phyloP scores from a whole-genome alignment of 2,329 filamentous ascomycete species.

The Chaetomiaceae sp. region DNA sequence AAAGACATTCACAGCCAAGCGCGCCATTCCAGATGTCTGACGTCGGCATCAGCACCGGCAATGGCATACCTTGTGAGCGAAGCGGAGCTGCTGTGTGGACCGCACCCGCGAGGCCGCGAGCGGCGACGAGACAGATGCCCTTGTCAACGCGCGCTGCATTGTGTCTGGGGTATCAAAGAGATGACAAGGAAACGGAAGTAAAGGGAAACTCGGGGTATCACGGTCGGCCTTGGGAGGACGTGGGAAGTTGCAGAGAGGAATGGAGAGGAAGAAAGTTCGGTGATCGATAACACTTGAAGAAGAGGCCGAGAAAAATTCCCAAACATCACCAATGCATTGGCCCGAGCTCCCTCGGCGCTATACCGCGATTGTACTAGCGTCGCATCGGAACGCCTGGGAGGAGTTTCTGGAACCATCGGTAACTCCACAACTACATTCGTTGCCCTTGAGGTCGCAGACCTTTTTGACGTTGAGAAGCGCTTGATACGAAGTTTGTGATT shows the following conservation, averaged over 20 bases:
- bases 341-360: slow-evolving; percentile 26
- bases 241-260: slow-evolving; percentile 11
- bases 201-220: slow-evolving; percentile 27
- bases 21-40: neutral
- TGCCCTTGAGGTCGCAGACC: neutral
- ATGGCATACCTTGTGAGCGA: slow-evolving; percentile 84
- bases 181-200: slow-evolving; percentile 25
- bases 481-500: too few species aligned
- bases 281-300: slow-evolving; percentile 11
- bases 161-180: slow-evolving; percentile 29
- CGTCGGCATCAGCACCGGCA: neutral
- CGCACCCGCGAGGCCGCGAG: slow-evolving; percentile 63
- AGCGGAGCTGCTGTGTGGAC: slow-evolving; percentile 82
- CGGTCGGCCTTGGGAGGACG: slow-evolving; percentile 9
- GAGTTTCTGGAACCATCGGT: slow-evolving; percentile 29
- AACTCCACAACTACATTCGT: slow-evolving; percentile 12
- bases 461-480: too few species aligned
- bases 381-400: slow-evolving; percentile 8
- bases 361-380: slow-evolving; percentile 19
- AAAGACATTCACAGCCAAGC: neutral
- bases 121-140: slow-evolving; percentile 69
- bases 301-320: slow-evolving; percentile 24
- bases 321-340: slow-evolving; percentile 23
- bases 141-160: slow-evolving; percentile 95
- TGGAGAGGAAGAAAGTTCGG: slow-evolving; percentile 19